Conservation (phyloP, 345 rosid species). For the Eucalyptus sp. region DNA sequence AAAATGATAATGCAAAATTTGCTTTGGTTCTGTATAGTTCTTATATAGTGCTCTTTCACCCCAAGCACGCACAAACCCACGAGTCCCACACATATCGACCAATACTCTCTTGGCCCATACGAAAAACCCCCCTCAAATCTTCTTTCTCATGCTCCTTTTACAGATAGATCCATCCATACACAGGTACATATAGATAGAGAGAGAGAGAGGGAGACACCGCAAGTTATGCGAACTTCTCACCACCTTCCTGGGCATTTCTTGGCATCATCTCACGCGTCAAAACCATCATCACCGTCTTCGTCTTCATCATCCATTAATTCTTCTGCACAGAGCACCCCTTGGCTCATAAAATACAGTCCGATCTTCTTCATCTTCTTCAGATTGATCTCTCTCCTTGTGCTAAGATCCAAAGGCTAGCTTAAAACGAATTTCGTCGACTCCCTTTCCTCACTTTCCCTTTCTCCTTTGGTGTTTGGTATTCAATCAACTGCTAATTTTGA, state of each 20-base stretch:
- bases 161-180: background rate
- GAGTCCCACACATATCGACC: background rate
- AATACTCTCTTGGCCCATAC: background rate
- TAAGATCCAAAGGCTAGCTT: slow-evolving; percentile 17
- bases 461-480: background rate
- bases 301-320: background rate
- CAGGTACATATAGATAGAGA: background rate
- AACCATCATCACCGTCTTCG: background rate
- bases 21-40: background rate
- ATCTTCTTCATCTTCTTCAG: slow-evolving; percentile 3
- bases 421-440: background rate
- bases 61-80: background rate
- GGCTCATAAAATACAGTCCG: slow-evolving; percentile 1
- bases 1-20: background rate
- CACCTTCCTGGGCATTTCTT: slow-evolving; percentile 26
- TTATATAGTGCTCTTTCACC: background rate
- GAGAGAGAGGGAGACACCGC: background rate
- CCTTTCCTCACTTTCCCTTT: background rate
- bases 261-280: background rate
- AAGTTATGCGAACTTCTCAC: slow-evolving; percentile 23
- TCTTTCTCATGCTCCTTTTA: background rate
- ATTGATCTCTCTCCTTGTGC: slow-evolving; percentile 11
- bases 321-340: background rate
- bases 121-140: background rate
- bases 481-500: background rate